Evolutionary conservation across 768 basidiomycete genomes (phyloP).

Genomic region (Trametes cinnabarina): DNA sequence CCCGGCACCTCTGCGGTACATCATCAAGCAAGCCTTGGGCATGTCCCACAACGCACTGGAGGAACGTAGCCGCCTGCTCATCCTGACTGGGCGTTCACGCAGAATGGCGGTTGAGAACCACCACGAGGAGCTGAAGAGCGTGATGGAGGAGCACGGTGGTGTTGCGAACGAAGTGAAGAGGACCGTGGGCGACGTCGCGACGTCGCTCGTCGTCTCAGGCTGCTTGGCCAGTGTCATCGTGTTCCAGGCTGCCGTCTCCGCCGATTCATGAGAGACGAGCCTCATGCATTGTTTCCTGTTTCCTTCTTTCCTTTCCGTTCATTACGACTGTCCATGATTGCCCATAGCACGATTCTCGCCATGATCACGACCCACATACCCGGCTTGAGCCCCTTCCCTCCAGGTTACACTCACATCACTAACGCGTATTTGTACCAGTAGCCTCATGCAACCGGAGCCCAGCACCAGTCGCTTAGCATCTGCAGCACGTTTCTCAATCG

Average conservation of each 20-base stretch:
- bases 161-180: conserved; percentile 67
- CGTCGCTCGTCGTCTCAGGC: conserved; percentile 67
- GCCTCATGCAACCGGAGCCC: conserved; percentile 5
- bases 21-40: conserved; percentile 45
- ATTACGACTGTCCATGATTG: not conserved
- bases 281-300: not conserved
- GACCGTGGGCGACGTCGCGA: conserved; percentile 84
- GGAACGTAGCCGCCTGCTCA: conserved; percentile 44
- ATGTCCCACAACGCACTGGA: conserved; percentile 15
- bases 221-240: conserved; percentile 62
- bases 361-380: not conserved
- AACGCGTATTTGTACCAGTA: conserved; percentile 7
- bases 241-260: conserved; percentile 48
- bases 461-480: not conserved
- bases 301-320: not conserved
- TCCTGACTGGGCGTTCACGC: conserved; percentile 73
- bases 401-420: not conserved
- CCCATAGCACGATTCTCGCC: not conserved
- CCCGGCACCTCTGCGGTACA: conserved; percentile 55
- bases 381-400: not conserved
- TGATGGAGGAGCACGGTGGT: conserved; percentile 55
- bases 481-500: not conserved
- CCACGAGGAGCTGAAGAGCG: conserved; percentile 59
- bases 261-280: not conserved
- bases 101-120: conserved; percentile 74